A percentile compares a stretch with the other conserved stretches of the same genome.
phyloP scores from a whole-genome alignment of 352 stramenopile genomes.

The Phytophthora chlamydospora region DNA sequence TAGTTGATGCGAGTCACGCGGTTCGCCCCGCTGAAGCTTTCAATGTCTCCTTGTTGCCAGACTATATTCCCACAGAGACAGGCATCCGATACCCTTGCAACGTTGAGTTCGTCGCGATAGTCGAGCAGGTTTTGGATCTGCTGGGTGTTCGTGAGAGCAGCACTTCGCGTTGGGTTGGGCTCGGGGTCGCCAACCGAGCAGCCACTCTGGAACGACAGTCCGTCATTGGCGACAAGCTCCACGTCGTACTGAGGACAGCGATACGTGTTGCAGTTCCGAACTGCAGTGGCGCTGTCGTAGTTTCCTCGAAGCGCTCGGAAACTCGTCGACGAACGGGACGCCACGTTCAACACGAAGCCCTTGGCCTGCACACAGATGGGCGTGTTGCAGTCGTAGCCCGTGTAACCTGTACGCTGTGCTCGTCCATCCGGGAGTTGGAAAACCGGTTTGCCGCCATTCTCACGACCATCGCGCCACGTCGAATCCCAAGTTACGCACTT shows the following conservation, averaged over 20 bases:
- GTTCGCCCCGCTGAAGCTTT: slow-evolving; percentile 42
- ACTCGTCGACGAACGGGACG: slow-evolving; percentile 16
- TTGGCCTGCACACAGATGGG: slow-evolving; percentile 96
- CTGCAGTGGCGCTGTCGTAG: slow-evolving; percentile 43
- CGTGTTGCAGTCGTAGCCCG: slow-evolving; percentile 96
- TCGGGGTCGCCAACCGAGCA: slow-evolving; percentile 83
- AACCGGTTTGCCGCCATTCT: slow-evolving; percentile 87
- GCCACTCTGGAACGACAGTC: slow-evolving; percentile 93
- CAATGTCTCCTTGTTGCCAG: slow-evolving; percentile 95
- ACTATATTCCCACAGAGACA: slow-evolving; percentile 88
- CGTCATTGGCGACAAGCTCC: slow-evolving; percentile 93
- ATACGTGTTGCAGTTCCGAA: slow-evolving; percentile 54
- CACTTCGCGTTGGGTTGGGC: slow-evolving; percentile 47
- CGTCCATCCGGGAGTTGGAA: slow-evolving; percentile 91
- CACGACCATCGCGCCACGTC: slow-evolving; percentile 90
- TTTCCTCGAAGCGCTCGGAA: slow-evolving; percentile 71
- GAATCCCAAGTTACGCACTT: slow-evolving; percentile 90
- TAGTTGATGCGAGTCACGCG: slow-evolving; percentile 91
- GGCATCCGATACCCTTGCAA: slow-evolving; percentile 56
- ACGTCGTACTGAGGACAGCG: slow-evolving; percentile 85
- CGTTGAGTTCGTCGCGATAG: slow-evolving; percentile 66
- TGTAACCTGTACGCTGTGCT: slow-evolving; percentile 93
- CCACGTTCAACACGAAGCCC: slow-evolving; percentile 90
- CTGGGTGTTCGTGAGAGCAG: slow-evolving; percentile 30
- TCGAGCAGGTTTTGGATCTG: slow-evolving; percentile 60